Percentiles rank a stretch among this genome's conserved stretches.
Conservation (phyloP, 179 eudicot genomes). For the Beta macrorhiza region DNA sequence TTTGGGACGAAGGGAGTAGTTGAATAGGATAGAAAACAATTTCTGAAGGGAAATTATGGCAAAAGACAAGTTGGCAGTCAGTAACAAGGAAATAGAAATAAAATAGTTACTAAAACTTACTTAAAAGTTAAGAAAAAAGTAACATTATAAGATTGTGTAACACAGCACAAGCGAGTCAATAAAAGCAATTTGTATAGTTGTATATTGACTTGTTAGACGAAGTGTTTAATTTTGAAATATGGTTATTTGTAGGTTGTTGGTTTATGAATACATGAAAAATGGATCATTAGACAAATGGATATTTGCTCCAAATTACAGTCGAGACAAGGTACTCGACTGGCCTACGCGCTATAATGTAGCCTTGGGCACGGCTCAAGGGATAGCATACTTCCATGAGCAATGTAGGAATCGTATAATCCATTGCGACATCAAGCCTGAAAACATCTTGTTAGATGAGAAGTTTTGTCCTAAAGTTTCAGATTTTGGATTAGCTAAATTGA, state of each 20-base stretch:
- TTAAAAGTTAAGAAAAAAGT: too few relatives aligned
- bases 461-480: slow-evolving; percentile 86
- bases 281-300: slow-evolving; percentile 96
- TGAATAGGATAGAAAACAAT: too few relatives aligned
- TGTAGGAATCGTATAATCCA: slow-evolving; percentile 82
- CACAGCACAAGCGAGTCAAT: not conserved
- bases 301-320: slow-evolving; percentile 44
- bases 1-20: too few relatives aligned
- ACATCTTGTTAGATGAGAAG: slow-evolving; percentile 70
- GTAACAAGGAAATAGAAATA: too few relatives aligned
- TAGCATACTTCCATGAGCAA: slow-evolving; percentile 96
- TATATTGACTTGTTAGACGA: not conserved
- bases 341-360: slow-evolving; percentile 75
- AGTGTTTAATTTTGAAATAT: not conserved
- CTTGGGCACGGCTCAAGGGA: slow-evolving; percentile 81
- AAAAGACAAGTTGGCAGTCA: too few relatives aligned
- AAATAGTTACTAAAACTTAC: too few relatives aligned
- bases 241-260: slow-evolving; percentile 56
- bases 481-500: slow-evolving; percentile 82
- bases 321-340: slow-evolving; percentile 66
- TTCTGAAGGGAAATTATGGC: too few relatives aligned
- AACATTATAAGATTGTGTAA: too few relatives aligned
- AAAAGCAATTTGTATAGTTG: not conserved
- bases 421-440: slow-evolving; percentile 90
- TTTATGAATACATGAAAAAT: slow-evolving; percentile 87